Base-by-base conservation (phyloP, 805 yeast species). In the Sugiyamaella floridensis region DNA sequence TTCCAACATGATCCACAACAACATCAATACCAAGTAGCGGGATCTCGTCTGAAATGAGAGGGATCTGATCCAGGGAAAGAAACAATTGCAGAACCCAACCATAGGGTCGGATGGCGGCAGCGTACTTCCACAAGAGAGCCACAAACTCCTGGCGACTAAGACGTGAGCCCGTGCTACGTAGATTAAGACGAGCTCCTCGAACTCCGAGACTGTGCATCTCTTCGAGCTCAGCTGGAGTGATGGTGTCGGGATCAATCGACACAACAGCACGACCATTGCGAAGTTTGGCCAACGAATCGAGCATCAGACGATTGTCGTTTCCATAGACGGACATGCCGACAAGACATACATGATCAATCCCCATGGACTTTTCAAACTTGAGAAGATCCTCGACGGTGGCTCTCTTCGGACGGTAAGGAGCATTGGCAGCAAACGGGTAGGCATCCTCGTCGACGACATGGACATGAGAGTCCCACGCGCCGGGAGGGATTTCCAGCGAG, bases 401-500 rank as follows among this genome's bases (percentile, higher is more conserved):
- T 15, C 32, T 14, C 41, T 45, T 45, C 9, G 48, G 48, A 7
- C 48, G 40, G 22, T 45, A 45, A 7, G 48, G 48, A 14, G 48
- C 48, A 45, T 45, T 45, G 11, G 48, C 42, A 8, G 48, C 29
- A 16, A 50, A 40, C 22, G 53, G 53, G 42, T 40, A 46, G 14
- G 19, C 11, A 12, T 45, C 45, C 15, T 45, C 49, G 32, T 45
- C 50, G 9, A 46, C 45, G 1, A 50, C 45, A n/a, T 45, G 49
- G 32, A 50, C 53, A 16, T 50, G 53, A 34, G 50, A 46, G 32
- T 50, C 53, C 53, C 53, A 50, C 9, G 53, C 44, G 15, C 48
- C 48, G 16, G 40, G 40, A 8, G 48, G 48, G 10, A 45, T 15
- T 19, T 29, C n/a, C 37, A 14, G 14, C n/a, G 41, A 15, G 41